phyloP scores from a whole-genome alignment of 306 rosid genomes.

The Medicago ruthenica region DNA sequence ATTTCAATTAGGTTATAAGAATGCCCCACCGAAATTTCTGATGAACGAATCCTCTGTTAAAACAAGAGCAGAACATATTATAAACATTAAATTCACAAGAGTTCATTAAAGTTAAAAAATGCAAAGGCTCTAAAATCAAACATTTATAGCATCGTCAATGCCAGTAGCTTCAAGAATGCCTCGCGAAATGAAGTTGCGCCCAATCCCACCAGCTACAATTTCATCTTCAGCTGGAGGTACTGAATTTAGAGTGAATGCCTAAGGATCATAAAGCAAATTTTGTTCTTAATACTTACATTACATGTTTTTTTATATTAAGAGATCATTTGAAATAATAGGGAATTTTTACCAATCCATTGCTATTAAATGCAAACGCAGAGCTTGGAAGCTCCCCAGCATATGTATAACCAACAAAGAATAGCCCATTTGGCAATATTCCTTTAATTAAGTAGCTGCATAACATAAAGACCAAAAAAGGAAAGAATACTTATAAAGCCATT shows the following conservation, averaged over 20 bases:
- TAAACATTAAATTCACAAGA: constrained; percentile 10
- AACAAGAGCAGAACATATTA: constrained; percentile 26
- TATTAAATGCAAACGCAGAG: constrained; percentile 67
- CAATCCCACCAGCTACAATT: constrained; percentile 75
- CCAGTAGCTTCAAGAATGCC: constrained; percentile 81
- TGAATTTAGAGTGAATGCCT: constrained; percentile 83
- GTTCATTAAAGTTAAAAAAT: constrained; percentile 19
- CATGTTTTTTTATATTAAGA: background rate
- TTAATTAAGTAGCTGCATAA: constrained; percentile 73
- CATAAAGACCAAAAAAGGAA: constrained; percentile 7
- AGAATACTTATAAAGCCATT: background rate
- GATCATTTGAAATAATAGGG: background rate
- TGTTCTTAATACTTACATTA: background rate
- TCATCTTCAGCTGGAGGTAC: constrained; percentile 73
- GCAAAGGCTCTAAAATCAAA: constrained; percentile 40
- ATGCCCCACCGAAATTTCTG: constrained; percentile 65
- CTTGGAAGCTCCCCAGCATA: constrained; percentile 97
- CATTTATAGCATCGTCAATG: constrained; percentile 71
- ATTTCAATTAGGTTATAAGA: constrained; percentile 74
- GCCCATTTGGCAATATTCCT: constrained; percentile 61
- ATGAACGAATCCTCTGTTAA: constrained; percentile 67
- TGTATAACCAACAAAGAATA: constrained; percentile 72
- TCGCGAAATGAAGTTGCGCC: constrained; percentile 77
- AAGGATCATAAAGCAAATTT: background rate
- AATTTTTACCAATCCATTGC: constrained; percentile 66